Base-by-base conservation (phyloP, 2,329 filamentous ascomycete genomes). In the Arthrobotrys entomopaga region DNA sequence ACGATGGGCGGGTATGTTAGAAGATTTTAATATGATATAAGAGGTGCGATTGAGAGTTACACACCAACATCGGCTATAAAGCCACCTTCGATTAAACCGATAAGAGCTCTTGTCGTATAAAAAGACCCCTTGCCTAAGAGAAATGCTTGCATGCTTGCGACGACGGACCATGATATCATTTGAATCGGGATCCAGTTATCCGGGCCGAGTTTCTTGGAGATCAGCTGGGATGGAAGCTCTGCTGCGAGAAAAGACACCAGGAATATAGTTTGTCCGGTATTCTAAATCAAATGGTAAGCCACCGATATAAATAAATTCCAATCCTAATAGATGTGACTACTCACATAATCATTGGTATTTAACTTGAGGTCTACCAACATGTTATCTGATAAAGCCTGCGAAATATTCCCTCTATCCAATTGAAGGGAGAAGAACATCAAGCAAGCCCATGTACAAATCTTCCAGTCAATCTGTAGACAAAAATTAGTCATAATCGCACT, bases 401-500 rank as follows among this genome's bases (percentile, higher is more conserved):
- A 79, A 11, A 90, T 81, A 77, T 90, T 90, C 59, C 87, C 87
- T 54, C 88, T 83, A 79, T 89, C 88, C 6, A 90, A 81, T 78
- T 90, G 87, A 3, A 90, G 82, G 0, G 86, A 86, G 66, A 89
- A 88, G 80, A 90, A 89, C 80, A 88, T 88, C 34, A 88, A 75
- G 69, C 86, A 87, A 64, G 80, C 80, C 76, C 81, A 85, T 11
- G 81, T 81, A 69, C 81, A 83, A 16, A 84, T 78, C 3, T 81
- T 79, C 72, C 79, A 78, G 64, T 84, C 83, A 61, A 84, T 73
- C 65, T 76, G 66, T 6, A 48, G 5, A 50, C n/a, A 50, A 11
- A 22, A 20, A 8, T 7, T 20, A 20, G 6, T 50, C 15, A 11
- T 22, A 10, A 22, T 29, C 34, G 6, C 24, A 2, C n/a, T 7